Conservation (phyloP, 306 rosid genomes). For the Nissolia schottii region DNA sequence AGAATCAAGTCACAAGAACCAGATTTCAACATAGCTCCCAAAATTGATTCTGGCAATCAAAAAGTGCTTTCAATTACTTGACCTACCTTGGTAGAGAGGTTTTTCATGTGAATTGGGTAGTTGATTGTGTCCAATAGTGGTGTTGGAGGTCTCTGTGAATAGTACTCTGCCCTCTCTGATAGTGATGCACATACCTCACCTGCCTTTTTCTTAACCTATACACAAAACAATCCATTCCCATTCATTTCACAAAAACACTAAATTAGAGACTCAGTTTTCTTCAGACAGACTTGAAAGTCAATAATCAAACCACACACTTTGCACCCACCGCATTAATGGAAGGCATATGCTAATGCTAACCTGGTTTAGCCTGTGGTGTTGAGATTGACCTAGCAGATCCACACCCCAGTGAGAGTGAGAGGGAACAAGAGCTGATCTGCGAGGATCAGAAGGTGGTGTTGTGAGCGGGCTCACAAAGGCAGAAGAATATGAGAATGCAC, state of each 20-base stretch:
- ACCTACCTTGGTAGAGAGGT: slow-evolving; percentile 85
- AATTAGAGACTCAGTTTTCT: slow-evolving; percentile 15
- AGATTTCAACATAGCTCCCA: not conserved
- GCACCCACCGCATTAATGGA: not conserved
- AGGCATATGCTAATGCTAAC: slow-evolving; percentile 15
- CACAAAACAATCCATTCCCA: too few relatives aligned
- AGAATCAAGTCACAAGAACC: not conserved
- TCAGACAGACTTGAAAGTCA: slow-evolving; percentile 19
- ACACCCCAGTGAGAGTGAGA: slow-evolving; percentile 38
- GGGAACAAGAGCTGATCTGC: slow-evolving; percentile 9
- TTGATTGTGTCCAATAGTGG: slow-evolving; percentile 86
- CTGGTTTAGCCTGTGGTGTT: slow-evolving; percentile 44
- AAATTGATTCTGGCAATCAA: not conserved
- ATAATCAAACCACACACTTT: not conserved
- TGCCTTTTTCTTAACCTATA: slow-evolving; percentile 53
- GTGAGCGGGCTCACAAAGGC: slow-evolving; percentile 29
- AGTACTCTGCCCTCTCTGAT: slow-evolving; percentile 68
- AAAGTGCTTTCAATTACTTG: not conserved
- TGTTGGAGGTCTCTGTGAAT: slow-evolving; percentile 82
- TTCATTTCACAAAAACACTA: slow-evolving; percentile 2
- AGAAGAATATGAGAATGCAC: slow-evolving; percentile 54
- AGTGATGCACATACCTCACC: slow-evolving; percentile 65
- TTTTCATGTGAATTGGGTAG: slow-evolving; percentile 94
- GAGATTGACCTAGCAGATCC: slow-evolving; percentile 35
- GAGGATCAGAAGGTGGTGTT: slow-evolving; percentile 29